phyloP scores from a whole-genome alignment of 2,329 filamentous ascomycete species.

The Zarea fungicola region DNA sequence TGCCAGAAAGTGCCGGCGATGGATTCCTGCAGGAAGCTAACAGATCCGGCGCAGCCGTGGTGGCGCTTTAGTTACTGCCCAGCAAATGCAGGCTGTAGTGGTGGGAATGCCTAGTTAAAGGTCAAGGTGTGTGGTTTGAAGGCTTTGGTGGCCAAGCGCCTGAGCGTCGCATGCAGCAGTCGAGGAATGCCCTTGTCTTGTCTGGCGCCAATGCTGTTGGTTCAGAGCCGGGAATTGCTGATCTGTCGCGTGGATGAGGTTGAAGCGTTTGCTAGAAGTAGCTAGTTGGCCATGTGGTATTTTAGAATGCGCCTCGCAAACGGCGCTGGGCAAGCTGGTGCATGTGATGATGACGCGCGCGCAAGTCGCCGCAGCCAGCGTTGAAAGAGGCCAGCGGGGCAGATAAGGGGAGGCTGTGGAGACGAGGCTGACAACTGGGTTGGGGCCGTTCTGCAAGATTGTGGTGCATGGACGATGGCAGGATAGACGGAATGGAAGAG shows the following conservation, averaged over 20 bases:
- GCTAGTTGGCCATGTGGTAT: constrained; percentile 1
- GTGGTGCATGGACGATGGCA: too few relatives aligned
- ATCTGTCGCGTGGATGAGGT: background rate
- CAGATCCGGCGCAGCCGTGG: constrained; percentile 7
- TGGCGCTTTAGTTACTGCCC: background rate
- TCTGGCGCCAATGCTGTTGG: background rate
- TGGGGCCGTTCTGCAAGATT: background rate
- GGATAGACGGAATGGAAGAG: background rate
- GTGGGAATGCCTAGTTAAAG: background rate
- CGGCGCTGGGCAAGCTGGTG: background rate
- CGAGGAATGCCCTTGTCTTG: too few relatives aligned
- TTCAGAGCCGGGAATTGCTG: background rate
- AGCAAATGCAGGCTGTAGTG: background rate
- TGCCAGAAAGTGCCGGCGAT: background rate
- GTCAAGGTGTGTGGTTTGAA: background rate
- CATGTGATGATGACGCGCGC: constrained; percentile 13
- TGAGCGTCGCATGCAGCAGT: too few relatives aligned
- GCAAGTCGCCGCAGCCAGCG: background rate
- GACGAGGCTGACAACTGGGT: constrained; percentile 9
- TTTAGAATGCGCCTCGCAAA: background rate
- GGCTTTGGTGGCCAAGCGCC: too few relatives aligned
- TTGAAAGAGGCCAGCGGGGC: constrained; percentile 5
- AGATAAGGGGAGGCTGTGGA: constrained; percentile 10
- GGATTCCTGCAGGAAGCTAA: background rate
- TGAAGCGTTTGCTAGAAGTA: background rate